Conservation (phyloP, 2,329 filamentous ascomycete species). For the Truncatella angustata region DNA sequence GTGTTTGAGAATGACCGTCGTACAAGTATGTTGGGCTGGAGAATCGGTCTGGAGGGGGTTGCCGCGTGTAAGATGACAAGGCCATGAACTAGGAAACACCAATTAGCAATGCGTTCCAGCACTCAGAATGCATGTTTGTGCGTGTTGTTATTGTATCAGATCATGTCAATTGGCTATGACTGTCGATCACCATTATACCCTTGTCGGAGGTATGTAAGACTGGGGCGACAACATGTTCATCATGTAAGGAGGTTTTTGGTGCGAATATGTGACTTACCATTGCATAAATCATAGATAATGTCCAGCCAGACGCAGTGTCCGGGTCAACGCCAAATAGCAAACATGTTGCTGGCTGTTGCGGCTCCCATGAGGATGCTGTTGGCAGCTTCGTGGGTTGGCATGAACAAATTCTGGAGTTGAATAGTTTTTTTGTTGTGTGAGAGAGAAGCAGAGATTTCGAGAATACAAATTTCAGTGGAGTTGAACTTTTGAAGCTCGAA, state of each 20-base stretch:
- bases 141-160: conserved; percentile 10
- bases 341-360: not conserved
- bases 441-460: conserved; percentile 2
- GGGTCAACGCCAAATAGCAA: not conserved
- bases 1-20: conserved; percentile 38
- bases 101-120: not conserved
- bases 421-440: conserved; percentile 4
- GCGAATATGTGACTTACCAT: not conserved
- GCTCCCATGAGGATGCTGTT: not conserved
- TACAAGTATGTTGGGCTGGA: not conserved
- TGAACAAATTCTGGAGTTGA: no score
- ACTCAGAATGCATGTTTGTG: conserved; percentile 3
- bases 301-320: not conserved
- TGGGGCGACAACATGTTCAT: conserved; percentile 61
- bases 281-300: not conserved
- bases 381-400: no score
- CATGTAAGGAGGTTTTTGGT: conserved; percentile 31
- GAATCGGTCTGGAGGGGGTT: not conserved
- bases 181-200: conserved; percentile 53
- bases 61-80: not conserved
- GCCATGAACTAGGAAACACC: not conserved
- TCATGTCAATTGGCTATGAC: conserved; percentile 48
- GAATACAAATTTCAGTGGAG: conserved; percentile 2
- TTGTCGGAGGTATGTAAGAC: conserved; percentile 42
- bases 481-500: conserved; percentile 6